phyloP scores from a whole-genome alignment of 768 basidiomycete species.

The Mycena metata region DNA sequence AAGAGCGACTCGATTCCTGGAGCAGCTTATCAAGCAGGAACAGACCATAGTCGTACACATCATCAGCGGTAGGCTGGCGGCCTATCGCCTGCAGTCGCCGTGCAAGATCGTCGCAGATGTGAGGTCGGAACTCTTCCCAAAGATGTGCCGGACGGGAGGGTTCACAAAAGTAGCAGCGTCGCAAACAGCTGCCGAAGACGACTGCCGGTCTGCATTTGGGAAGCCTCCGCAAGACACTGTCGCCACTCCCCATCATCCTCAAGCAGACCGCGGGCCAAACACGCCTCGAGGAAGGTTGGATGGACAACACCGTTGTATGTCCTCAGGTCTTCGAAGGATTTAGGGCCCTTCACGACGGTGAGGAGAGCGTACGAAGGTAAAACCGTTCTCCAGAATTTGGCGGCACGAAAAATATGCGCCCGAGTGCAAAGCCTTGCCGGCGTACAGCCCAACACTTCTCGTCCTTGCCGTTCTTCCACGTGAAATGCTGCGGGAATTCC shows the following conservation, averaged over 20 bases:
- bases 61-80: neutral
- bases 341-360: slow-evolving; percentile 53
- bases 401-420: slow-evolving; percentile 47
- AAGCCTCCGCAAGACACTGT: slow-evolving; percentile 17
- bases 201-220: slow-evolving; percentile 20
- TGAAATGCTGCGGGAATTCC: slow-evolving; percentile 22
- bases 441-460: slow-evolving; percentile 40
- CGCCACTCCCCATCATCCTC: slow-evolving; percentile 52
- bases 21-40: slow-evolving; percentile 27
- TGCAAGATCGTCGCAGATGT: slow-evolving; percentile 26
- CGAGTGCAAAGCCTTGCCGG: slow-evolving; percentile 34
- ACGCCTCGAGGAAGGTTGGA: slow-evolving; percentile 53
- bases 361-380: slow-evolving; percentile 58
- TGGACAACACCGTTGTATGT: slow-evolving; percentile 33
- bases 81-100: slow-evolving; percentile 8
- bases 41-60: slow-evolving; percentile 17
- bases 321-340: slow-evolving; percentile 43
- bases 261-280: slow-evolving; percentile 33
- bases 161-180: slow-evolving; percentile 23
- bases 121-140: slow-evolving; percentile 13
- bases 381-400: slow-evolving; percentile 55
- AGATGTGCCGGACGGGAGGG: slow-evolving; percentile 13
- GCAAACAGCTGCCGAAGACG: slow-evolving; percentile 22
- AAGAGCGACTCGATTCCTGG: slow-evolving; percentile 14
- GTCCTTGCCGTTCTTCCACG: slow-evolving; percentile 10